Conservation (phyloP, 164 flowering plant genomes). For the Sedum album region DNA sequence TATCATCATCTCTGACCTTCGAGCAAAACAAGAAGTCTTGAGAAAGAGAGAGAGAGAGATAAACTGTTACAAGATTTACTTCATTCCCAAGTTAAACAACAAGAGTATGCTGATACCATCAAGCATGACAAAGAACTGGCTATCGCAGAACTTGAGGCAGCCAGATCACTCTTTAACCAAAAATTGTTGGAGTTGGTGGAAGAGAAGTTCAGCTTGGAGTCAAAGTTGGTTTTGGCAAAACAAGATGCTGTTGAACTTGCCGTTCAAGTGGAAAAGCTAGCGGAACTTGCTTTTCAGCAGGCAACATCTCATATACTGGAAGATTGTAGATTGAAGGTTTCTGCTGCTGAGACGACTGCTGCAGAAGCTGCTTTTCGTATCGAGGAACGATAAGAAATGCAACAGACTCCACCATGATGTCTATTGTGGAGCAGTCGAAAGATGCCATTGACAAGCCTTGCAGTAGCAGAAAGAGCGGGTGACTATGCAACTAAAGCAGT, state of each 20-base stretch:
- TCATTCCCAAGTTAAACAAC: slow-evolving; percentile 30
- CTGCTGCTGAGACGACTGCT: slow-evolving; percentile 54
- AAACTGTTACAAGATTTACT: slow-evolving; percentile 37
- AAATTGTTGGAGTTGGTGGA: slow-evolving; percentile 37
- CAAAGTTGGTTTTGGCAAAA: slow-evolving; percentile 43
- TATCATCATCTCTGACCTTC: slow-evolving; percentile 31
- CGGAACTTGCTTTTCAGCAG: slow-evolving; percentile 44
- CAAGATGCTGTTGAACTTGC: slow-evolving; percentile 55
- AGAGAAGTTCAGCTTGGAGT: slow-evolving; percentile 42
- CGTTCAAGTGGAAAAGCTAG: slow-evolving; percentile 55
- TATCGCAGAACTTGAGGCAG: slow-evolving; percentile 42
- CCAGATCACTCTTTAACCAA: slow-evolving; percentile 35
- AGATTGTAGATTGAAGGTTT: slow-evolving; percentile 39
- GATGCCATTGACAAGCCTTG: slow-evolving; percentile 41
- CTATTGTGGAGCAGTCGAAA: slow-evolving; percentile 42
- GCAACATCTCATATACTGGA: slow-evolving; percentile 50
- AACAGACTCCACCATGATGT: slow-evolving; percentile 32
- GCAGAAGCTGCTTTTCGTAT: slow-evolving; percentile 43
- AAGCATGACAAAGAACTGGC: slow-evolving; percentile 43
- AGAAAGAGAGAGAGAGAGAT: slow-evolving; percentile 44
- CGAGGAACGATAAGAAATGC: slow-evolving; percentile 42
- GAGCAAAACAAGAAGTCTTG: slow-evolving; percentile 29
- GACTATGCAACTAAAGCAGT: slow-evolving; percentile 31
- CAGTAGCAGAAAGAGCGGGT: slow-evolving; percentile 36
- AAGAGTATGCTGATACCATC: slow-evolving; percentile 34